Base-by-base conservation (phyloP, 805 yeast genomes). In the Candida nanaspora region DNA sequence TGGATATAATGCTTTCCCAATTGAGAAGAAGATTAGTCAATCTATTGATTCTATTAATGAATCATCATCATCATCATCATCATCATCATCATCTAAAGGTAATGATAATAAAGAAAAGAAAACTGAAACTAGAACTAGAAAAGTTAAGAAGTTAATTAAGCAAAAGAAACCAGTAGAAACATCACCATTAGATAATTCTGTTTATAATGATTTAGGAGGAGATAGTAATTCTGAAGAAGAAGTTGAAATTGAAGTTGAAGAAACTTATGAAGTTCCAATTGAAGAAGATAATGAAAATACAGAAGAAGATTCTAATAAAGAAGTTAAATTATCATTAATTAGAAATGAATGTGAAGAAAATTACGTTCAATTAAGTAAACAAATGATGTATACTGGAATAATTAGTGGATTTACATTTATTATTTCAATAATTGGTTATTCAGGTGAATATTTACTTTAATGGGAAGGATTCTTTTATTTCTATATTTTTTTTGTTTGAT, bases 341-440 rank as follows among this genome's bases (percentile, higher is more conserved):
- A 70, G 70, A 47, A 69, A 57, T 37, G 59, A 63, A 36, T 57
- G 62, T 2, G 46, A 55, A 16, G 41, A 43, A 4, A 59, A 62
- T 15, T 52, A 74, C 44, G 53, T 58, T 26, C 46, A 46, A 5
- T 44, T 76, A 22, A 56, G 59, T 40, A 40, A 55, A 1, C 66
- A 68, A 10, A 72, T 72, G 53, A 41, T 56, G 23, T 49, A 64
- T 21, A 71, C 75, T 3, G 60, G 71, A 8, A 59, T 57, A 14
- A 49, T 78, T 27, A 54, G 74, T 15, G 71, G 72, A 8, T 45
- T 62, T 11, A 72, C 78, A 0, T 71, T 77, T 40, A 53, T 69
- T 5, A 56, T 80, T 39, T 68, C 80, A 19, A 51, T 68, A 10
- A 55, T 80, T 46, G 86, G 86, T 13, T 66, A 76, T 40, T 52